A percentile compares a stretch with the other conserved stretches of the same genome.
Conservation (phyloP, 169 alveolate species). For the Eimeria maxima region DNA sequence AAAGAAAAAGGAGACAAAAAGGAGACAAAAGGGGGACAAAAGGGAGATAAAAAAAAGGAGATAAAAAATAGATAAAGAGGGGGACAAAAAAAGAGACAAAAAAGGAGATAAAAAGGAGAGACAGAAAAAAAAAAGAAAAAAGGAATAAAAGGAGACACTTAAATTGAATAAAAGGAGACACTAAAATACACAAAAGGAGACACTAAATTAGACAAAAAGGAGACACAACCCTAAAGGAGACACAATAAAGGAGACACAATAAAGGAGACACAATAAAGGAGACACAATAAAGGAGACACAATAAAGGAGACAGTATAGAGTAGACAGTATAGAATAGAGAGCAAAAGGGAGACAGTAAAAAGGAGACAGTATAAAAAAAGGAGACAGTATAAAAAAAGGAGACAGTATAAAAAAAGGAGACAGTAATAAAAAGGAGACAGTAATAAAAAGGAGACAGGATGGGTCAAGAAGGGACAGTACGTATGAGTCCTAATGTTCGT, state of each 20-base stretch:
- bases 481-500: constrained; percentile 86
- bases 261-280: not conserved
- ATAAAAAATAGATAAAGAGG: not conserved
- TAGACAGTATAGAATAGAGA: not conserved
- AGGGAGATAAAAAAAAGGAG: too few species aligned
- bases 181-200: not conserved
- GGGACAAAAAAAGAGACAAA: not conserved
- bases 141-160: not conserved
- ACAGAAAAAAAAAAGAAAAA: too few species aligned
- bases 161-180: not conserved
- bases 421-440: too few species aligned
- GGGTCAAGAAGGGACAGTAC: too few species aligned
- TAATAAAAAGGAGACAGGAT: too few species aligned
- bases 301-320: not conserved
- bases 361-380: not conserved
- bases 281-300: not conserved
- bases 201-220: too few species aligned
- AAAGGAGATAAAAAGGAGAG: too few species aligned
- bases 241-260: not conserved
- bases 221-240: not conserved
- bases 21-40: too few species aligned
- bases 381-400: not conserved
- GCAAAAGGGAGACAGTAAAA: not conserved
- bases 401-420: too few species aligned
- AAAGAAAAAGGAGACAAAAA: too few species aligned